Evolutionary conservation across 345 rosid species (phyloP).

Genomic region (Microcos paniculata): DNA sequence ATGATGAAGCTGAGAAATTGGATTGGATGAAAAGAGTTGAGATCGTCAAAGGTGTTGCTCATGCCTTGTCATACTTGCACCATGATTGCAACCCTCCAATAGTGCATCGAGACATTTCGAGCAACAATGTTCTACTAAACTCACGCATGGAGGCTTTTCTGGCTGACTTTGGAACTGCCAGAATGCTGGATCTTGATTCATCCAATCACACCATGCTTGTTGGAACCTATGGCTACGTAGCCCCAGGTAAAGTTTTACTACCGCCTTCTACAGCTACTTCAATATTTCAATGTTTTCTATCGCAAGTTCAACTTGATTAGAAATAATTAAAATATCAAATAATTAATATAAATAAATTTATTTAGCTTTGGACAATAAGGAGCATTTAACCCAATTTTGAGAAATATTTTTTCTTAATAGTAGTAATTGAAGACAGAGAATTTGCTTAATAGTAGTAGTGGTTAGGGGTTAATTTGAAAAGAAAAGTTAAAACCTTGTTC

Average conservation of each 20-base stretch:
- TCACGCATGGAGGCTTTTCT: constrained; percentile 2
- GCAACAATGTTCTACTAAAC: constrained; percentile 4
- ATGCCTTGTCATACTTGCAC: not conserved
- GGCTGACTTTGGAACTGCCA: not conserved
- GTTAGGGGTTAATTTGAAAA: no score
- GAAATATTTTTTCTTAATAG: no score
- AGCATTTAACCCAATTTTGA: no score
- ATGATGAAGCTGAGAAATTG: not conserved
- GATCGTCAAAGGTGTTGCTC: not conserved
- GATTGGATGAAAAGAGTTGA: not conserved
- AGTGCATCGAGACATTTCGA: not conserved
- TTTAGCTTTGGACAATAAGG: no score
- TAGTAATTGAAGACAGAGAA: no score
- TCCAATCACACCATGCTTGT: not conserved
- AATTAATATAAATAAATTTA: no score
- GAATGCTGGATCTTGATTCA: constrained; percentile 3
- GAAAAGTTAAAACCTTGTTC: no score
- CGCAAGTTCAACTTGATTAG: no score
- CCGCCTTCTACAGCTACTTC: no score
- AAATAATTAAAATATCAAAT: no score
- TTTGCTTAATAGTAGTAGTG: no score
- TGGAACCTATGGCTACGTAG: not conserved
- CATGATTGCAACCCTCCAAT: not conserved
- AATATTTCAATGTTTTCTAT: no score
- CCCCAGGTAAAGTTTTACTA: not conserved